Conservation (phyloP, 257 asterid genomes). For the Przewalskia tangutica region DNA sequence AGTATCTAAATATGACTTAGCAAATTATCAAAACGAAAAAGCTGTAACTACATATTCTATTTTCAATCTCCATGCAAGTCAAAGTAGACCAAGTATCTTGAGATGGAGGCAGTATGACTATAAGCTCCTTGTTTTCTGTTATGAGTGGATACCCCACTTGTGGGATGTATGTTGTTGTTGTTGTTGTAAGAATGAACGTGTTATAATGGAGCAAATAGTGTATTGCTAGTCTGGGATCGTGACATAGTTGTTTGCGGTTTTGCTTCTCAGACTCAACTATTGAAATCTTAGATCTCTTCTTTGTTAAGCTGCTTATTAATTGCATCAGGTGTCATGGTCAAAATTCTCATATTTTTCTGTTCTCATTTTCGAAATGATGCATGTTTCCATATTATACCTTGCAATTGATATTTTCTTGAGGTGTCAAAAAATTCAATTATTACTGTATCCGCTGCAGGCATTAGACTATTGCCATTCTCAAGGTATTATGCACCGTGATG, state of each 20-base stretch:
- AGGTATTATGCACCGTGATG: constrained; percentile 45
- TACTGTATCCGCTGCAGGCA: constrained; percentile 16
- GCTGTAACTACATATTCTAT: background rate
- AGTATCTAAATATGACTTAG: background rate
- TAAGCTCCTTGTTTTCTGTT: background rate
- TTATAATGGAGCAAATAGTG: background rate
- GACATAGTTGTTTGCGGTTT: background rate
- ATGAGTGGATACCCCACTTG: background rate
- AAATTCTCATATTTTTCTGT: background rate
- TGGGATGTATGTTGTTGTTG: too few relatives aligned
- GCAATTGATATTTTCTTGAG: background rate
- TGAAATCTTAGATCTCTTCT: background rate
- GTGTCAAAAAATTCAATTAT: background rate
- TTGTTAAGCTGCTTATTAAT: background rate
- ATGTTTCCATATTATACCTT: background rate
- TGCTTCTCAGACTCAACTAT: background rate
- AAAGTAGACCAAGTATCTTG: background rate
- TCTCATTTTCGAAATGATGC: background rate
- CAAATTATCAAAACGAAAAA: background rate
- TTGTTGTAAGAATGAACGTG: background rate
- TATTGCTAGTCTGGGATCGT: background rate
- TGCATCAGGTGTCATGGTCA: background rate
- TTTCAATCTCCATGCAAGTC: background rate
- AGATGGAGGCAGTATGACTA: background rate
- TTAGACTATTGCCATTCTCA: constrained; percentile 40